A percentile compares a stretch with the other conserved stretches of the same genome.
Evolutionary conservation across 2,329 filamentous ascomycete species (phyloP).

Genomic region (Penicillium sp.): DNA sequence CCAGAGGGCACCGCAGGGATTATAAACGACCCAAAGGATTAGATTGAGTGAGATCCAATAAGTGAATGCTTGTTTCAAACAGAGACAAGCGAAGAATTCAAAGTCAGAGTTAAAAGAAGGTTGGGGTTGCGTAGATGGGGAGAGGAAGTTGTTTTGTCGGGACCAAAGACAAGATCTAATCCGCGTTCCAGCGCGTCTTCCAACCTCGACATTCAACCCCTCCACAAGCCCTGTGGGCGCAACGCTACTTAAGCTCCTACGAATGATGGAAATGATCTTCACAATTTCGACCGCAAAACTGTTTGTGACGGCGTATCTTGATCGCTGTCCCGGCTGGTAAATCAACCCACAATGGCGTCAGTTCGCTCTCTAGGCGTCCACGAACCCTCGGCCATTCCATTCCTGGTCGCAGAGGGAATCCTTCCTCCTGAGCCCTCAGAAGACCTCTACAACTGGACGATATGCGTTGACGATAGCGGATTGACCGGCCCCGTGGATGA

Average conservation of each 20-base stretch:
- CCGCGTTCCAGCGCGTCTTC: constrained; percentile 33
- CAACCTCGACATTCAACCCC: constrained; percentile 16
- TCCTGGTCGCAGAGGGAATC: constrained; percentile 76
- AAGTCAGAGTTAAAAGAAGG: constrained; percentile 7
- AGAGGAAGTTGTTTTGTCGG: constrained; percentile 29
- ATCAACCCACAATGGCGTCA: constrained; percentile 66
- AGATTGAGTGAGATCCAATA: background rate
- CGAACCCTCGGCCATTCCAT: constrained; percentile 75
- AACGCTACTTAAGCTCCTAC: constrained; percentile 4
- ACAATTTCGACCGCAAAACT: constrained; percentile 23
- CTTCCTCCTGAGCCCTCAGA: constrained; percentile 64
- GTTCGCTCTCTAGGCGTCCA: constrained; percentile 89
- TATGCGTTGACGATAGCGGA: constrained; percentile 46
- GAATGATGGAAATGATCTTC: constrained; percentile 30
- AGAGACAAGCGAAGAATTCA: background rate
- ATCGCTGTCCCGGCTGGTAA: constrained; percentile 22
- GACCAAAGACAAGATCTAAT: constrained; percentile 19
- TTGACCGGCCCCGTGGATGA: constrained; percentile 58
- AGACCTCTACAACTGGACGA: constrained; percentile 70
- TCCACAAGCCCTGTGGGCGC: constrained; percentile 12
- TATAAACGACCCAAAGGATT: background rate
- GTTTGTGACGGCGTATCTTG: constrained; percentile 20
- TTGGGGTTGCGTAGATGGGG: constrained; percentile 16
- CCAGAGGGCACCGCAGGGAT: constrained; percentile 15
- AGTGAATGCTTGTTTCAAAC: background rate